Conservation (phyloP, 192 early-diverging fungal genomes). For the Podila epicladia region DNA sequence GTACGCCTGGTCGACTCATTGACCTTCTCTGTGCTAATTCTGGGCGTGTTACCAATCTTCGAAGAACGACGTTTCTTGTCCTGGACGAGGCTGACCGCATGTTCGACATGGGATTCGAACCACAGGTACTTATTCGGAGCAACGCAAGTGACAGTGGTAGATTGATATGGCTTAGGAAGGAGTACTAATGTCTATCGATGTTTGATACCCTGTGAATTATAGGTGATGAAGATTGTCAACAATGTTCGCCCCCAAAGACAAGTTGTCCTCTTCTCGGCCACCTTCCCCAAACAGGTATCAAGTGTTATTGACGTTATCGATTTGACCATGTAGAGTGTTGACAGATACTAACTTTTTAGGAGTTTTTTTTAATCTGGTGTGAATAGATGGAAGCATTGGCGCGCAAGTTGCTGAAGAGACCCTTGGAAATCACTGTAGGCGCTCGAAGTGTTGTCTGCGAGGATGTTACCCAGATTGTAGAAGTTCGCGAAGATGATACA, state of each 20-base stretch:
- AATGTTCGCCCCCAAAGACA: slow-evolving; percentile 89
- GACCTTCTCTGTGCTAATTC: slow-evolving; percentile 89
- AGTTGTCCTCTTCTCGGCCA: slow-evolving; percentile 93
- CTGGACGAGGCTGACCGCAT: slow-evolving; percentile 97
- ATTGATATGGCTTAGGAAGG: neutral
- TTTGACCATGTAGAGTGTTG: neutral
- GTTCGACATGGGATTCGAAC: slow-evolving; percentile 99
- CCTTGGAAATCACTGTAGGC: slow-evolving; percentile 95
- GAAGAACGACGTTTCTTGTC: slow-evolving; percentile 92
- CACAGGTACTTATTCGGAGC: slow-evolving; percentile 64
- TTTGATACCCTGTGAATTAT: neutral
- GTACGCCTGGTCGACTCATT: slow-evolving; percentile 92
- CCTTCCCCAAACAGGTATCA: slow-evolving; percentile 86
- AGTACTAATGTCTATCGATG: neutral
- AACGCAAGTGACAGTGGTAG: neutral
- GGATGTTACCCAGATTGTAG: slow-evolving; percentile 91
- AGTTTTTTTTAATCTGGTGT: neutral
- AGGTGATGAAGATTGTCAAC: slow-evolving; percentile 95
- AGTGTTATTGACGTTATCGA: neutral
- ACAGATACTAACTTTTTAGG: neutral
- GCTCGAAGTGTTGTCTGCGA: slow-evolving; percentile 89
- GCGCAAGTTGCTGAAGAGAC: slow-evolving; percentile 89
- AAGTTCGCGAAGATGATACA: slow-evolving; percentile 83
- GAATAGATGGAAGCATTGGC: slow-evolving; percentile 91
- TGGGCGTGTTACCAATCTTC: slow-evolving; percentile 87